phyloP scores from a whole-genome alignment of 768 basidiomycete species.

The Sistotremastrum niveocremeum region DNA sequence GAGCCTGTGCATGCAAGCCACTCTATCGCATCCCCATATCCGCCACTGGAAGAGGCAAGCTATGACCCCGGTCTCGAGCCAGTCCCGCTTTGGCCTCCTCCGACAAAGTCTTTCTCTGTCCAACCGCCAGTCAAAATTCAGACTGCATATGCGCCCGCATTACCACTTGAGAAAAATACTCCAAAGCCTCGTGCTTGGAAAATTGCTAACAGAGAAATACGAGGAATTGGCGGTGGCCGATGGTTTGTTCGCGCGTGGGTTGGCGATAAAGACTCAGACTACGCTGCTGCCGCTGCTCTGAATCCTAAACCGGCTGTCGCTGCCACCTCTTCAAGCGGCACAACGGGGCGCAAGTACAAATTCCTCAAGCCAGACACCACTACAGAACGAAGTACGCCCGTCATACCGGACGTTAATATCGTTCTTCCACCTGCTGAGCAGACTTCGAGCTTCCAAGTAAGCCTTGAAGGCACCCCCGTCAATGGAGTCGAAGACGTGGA shows the following conservation, averaged over 20 bases:
- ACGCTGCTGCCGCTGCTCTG: slow-evolving; percentile 25
- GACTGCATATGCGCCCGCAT: slow-evolving; percentile 52
- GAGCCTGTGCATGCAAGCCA: slow-evolving; percentile 32
- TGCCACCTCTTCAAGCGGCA: no score
- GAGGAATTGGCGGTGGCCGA: slow-evolving; percentile 71
- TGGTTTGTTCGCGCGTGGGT: slow-evolving; percentile 77
- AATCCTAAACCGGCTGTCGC: not conserved
- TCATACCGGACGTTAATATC: no score
- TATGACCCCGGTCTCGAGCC: slow-evolving; percentile 44
- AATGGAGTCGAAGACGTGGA: no score
- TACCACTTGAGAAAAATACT: slow-evolving; percentile 51
- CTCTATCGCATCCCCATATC: slow-evolving; percentile 17
- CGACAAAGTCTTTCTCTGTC: slow-evolving; percentile 73
- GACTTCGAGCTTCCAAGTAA: no score
- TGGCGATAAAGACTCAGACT: slow-evolving; percentile 69
- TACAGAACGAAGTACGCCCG: no score
- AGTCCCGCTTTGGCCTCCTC: slow-evolving; percentile 63
- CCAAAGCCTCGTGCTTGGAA: slow-evolving; percentile 62
- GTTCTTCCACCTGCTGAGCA: no score
- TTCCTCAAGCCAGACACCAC: no score
- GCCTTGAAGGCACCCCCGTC: no score
- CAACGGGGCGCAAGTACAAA: no score
- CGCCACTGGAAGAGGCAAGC: slow-evolving; percentile 21
- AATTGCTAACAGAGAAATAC: slow-evolving; percentile 58
- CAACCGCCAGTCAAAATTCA: slow-evolving; percentile 67